phyloP scores from a whole-genome alignment of 2,329 filamentous ascomycete genomes.

The Pyrenochaeta sp. region DNA sequence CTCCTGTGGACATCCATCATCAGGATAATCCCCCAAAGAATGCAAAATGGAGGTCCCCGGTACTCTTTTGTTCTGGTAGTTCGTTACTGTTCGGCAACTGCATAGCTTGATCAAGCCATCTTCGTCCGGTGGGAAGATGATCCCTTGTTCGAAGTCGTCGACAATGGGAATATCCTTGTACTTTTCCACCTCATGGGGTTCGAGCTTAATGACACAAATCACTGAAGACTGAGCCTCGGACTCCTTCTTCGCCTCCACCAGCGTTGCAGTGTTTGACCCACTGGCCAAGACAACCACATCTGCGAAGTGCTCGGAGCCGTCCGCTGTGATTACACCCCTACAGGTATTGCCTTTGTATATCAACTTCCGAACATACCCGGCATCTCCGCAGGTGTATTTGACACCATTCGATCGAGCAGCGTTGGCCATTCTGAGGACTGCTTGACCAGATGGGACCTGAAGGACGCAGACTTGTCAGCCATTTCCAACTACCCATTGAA shows the following conservation, averaged over 20 bases:
- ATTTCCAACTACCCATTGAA: not conserved
- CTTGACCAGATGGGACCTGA: constrained; percentile 13
- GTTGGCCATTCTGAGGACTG: constrained; percentile 14
- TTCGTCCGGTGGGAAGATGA: constrained; percentile 28
- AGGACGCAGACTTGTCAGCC: not conserved
- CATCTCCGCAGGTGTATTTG: constrained; percentile 17
- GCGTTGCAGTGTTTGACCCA: constrained; percentile 17
- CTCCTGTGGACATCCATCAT: constrained; percentile 1
- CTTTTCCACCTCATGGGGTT: constrained; percentile 33
- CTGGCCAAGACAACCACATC: constrained; percentile 21
- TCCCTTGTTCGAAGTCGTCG: constrained; percentile 32
- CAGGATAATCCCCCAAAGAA: not conserved
- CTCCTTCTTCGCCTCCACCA: constrained; percentile 26
- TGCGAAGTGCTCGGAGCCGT: constrained; percentile 19
- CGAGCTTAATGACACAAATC: constrained; percentile 40
- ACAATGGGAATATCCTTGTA: constrained; percentile 33
- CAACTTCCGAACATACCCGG: constrained; percentile 18
- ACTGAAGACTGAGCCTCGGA: constrained; percentile 28
- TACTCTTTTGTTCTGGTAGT: constrained; percentile 10
- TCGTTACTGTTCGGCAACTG: constrained; percentile 25
- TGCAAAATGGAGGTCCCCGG: not conserved
- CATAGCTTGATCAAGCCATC: constrained; percentile 26
- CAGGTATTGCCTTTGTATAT: constrained; percentile 11
- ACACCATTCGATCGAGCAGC: constrained; percentile 18
- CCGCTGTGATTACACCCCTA: constrained; percentile 10